Conservation (phyloP, 768 basidiomycete species). For the Pleurotus platypus region DNA sequence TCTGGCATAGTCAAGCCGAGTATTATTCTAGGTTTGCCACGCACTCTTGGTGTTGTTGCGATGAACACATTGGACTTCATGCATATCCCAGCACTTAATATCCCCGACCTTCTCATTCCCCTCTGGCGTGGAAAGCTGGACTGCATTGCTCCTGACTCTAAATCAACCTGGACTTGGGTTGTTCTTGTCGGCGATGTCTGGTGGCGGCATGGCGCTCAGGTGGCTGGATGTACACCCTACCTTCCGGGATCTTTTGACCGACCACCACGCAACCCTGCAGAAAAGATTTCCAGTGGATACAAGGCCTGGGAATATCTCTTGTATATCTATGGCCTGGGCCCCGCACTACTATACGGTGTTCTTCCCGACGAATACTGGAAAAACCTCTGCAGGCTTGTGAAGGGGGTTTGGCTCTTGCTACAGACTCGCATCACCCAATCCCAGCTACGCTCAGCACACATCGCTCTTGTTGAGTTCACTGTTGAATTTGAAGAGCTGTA, state of each 20-base stretch:
- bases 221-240: conserved; percentile 8
- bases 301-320: conserved; percentile 31
- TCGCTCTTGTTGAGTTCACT: neutral
- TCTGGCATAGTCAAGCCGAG: conserved; percentile 31
- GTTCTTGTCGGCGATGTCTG: conserved; percentile 14
- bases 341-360: neutral
- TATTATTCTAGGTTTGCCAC: conserved; percentile 20
- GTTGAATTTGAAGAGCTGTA: conserved; percentile 8
- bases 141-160: conserved; percentile 18
- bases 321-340: conserved; percentile 26
- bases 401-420: conserved; percentile 1
- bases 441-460: neutral
- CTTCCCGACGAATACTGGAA: neutral
- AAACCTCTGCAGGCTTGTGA: conserved; percentile 7
- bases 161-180: conserved; percentile 26
- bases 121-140: conserved; percentile 20
- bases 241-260: conserved; percentile 15
- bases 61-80: conserved; percentile 26
- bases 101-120: conserved; percentile 16
- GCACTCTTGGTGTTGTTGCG: conserved; percentile 17
- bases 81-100: conserved; percentile 26
- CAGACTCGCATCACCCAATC: neutral
- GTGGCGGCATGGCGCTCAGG: conserved; percentile 13
- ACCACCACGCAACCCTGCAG: conserved; percentile 23
- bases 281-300: conserved; percentile 35